Base-by-base conservation (phyloP, 1,284 basidiomycete genomes). In the Farysia itapuensis region DNA sequence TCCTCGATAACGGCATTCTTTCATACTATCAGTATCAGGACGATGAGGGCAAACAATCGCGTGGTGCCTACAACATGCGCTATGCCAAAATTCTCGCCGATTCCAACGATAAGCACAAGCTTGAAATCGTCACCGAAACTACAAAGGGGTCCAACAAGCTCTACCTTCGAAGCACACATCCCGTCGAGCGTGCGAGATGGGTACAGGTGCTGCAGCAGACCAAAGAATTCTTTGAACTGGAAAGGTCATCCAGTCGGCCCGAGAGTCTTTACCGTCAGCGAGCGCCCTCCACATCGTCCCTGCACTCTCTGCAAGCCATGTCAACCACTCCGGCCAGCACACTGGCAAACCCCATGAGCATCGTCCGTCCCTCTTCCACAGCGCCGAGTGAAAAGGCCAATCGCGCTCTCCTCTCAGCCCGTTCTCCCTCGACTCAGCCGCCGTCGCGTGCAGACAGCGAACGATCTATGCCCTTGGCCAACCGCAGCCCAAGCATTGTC, bases 11-110 rank as follows among this genome's bases (percentile, higher is more conserved):
- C 52, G 94, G 91, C 5, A 81, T 88, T 24, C 79, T 94, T 11
- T 69, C 65, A 13, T 49, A 94, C 74, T 94, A 91, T 74, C 87
- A 89, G 25, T 87, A 88, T 67, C 89, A 92, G 67, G 90, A 92
- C 58, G 94, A 97, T 70, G 92, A 97, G 78, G 84, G 84, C 9
- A 80, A 93, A 25, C 86, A 90, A 1, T 87, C 86, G 37, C 83
- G 94, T 23, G 93, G 93, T 1, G 88, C 90, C 0, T 90, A 96
- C 53, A 85, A 88, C 2, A 87, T 96, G 85, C 86, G 85, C 60
- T 87, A 84, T 2, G 91, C 90, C 0, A 78, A 82, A 16, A 63
- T 78, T 23, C 60, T 60, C 4, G 64, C 76, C 16, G 70, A 75
- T 22, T 50, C 52, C 28, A 64, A 68, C 16, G 87, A 87, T 54